phyloP scores from a whole-genome alignment of 345 rosid genomes.

The Jatropha curcas region DNA sequence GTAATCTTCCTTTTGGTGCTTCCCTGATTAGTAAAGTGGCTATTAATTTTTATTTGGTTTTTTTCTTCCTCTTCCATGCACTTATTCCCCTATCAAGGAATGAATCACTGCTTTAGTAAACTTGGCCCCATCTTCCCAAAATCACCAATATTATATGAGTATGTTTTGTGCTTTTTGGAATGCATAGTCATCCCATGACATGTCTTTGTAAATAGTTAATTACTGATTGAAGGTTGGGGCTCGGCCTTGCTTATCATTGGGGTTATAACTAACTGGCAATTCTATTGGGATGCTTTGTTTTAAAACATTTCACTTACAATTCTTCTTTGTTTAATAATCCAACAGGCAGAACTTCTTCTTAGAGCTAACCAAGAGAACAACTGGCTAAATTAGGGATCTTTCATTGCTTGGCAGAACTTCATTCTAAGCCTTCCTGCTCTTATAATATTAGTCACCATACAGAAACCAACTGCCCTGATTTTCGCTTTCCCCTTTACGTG shows the following conservation, averaged over 20 bases:
- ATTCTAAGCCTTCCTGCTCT: constrained; percentile 81
- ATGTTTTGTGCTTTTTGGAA: too few relatives aligned
- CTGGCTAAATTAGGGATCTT: constrained; percentile 87
- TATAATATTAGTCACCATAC: constrained; percentile 51
- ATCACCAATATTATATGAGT: background rate
- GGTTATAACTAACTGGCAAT: background rate
- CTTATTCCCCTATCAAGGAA: background rate
- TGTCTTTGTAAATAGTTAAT: too few relatives aligned
- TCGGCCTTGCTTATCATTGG: background rate
- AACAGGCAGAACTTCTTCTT: constrained; percentile 93
- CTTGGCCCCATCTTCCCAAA: background rate
- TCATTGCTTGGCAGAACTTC: constrained; percentile 86
- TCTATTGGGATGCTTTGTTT: background rate
- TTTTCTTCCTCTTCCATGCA: background rate
- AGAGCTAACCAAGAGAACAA: constrained; percentile 87
- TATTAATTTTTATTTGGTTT: background rate
- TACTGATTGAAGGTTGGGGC: too few relatives aligned
- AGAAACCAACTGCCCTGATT: constrained; percentile 3
- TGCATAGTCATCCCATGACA: too few relatives aligned
- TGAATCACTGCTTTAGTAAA: background rate
- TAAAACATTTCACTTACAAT: background rate
- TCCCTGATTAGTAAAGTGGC: background rate
- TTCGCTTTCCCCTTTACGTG: background rate
- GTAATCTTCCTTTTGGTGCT: constrained; percentile 11
- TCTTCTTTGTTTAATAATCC: constrained; percentile 10